phyloP scores from a whole-genome alignment of 805 yeast genomes.

The Novakomyces olei region DNA sequence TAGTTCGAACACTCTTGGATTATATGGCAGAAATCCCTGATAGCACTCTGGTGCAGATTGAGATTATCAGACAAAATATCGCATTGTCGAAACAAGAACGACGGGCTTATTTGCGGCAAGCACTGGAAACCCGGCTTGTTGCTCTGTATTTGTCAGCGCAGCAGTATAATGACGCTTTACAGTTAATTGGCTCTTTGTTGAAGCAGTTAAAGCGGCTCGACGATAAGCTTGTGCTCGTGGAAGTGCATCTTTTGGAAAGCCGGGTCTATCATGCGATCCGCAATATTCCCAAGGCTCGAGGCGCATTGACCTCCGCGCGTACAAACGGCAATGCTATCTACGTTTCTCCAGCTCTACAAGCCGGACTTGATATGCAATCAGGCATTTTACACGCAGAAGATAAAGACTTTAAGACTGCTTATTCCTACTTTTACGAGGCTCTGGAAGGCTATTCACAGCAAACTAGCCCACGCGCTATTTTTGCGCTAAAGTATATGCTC shows the following conservation, averaged over 20 bases:
- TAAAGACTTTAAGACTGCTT: conserved; percentile 82
- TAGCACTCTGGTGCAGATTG: conserved; percentile 46
- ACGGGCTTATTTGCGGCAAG: conserved; percentile 71
- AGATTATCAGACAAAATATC: conserved; percentile 53
- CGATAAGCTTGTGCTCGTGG: conserved; percentile 86
- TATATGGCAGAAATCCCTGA: conserved; percentile 41
- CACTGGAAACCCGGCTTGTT: conserved; percentile 65
- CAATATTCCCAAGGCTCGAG: conserved; percentile 75
- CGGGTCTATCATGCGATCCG: conserved; percentile 78
- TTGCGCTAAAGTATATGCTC: conserved; percentile 76
- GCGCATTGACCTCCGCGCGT: conserved; percentile 82
- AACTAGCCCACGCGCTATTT: conserved; percentile 30
- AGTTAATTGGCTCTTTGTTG: conserved; percentile 47
- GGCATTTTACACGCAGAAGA: conserved; percentile 94
- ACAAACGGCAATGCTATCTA: conserved; percentile 94
- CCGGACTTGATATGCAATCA: conserved; percentile 83
- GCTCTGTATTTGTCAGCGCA: conserved; percentile 47
- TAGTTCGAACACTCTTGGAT: conserved; percentile 52
- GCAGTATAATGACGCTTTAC: conserved; percentile 45
- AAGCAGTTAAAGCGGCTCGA: conserved; percentile 80
- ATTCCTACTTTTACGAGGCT: conserved; percentile 79
- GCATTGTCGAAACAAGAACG: conserved; percentile 72
- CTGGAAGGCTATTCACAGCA: conserved; percentile 71
- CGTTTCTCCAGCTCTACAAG: conserved; percentile 82
- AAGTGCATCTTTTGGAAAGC: conserved; percentile 79